Evolutionary conservation across 1,139 yeast species (phyloP), one percentile per base, ranked within the genome.

Genomic region (Lipomyces yarrowii): DNA sequence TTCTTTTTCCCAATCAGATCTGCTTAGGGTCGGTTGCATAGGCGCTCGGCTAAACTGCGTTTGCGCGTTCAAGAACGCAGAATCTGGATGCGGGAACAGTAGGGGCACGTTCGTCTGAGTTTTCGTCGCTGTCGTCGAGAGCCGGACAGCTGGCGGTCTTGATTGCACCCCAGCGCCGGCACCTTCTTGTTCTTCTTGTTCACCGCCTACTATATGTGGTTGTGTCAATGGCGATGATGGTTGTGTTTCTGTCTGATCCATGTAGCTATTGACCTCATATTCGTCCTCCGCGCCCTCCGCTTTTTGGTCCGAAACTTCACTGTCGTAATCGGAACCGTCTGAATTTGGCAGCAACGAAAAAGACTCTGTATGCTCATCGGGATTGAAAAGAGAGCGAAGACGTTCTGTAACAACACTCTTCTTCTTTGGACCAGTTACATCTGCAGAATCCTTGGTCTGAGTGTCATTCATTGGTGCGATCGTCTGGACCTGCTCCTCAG

Each of bases 61-160:
- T 77, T 92, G 98, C 0, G 97, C 87, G 62, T 84, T 85, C 72
- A 93, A 81, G 77, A 91, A 94, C 0, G 97, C 97, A 0, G 98
- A 92, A 39, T 89, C 90, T 13, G 82, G 80, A 75, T 93, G 98
- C 1, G 88, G 79, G 84, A 96, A 93, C 77, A 93, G 59, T 7
- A 63, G 51, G 18, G 68, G 57, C 42, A 67, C 63, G 26, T 71
- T 71, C 51, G 73, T 74, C 37, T 74, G 74, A 75, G 74, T 23
- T 75, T 80, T 57, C 74, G 73, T 21, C 75, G 72, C 23, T 80
- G 70, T 64, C 77, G 78, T 70, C 80, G 78, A 0, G 73, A 60
- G 0, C 75, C 61, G 90, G 77, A 0, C 84, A 77, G 75, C 96
- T 84, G 61, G 90, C 82, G 0, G 84, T 81, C 21, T 61, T 72